Base-by-base conservation (phyloP, 257 asterid species). In the Vinca minor region DNA sequence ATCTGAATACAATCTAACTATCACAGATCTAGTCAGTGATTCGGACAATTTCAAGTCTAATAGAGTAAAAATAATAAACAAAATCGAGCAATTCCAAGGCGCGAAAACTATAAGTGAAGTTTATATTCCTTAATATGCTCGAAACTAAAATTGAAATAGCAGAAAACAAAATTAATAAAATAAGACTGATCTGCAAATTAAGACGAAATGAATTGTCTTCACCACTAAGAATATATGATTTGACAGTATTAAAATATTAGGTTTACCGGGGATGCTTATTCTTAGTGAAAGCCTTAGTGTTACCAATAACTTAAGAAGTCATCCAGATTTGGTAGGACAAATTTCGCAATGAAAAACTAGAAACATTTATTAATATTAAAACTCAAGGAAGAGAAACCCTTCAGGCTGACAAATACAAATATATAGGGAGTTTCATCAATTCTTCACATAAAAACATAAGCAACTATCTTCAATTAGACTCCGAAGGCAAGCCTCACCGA, bases 201-300 rank as follows among this genome's bases (percentile, higher is more conserved):
- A 18, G 14, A 48, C 6, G 26, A 72, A 65, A 55, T 38, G 26
- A 34, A 31, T 56, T 56, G 0, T 56, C 0, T 56, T n/a, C n/a
- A n/a, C n/a, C n/a, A 14, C 62, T 56, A 56, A 17, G 20, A 41
- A 13, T 56, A 18, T n/a, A 56, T 32, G 39, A 56, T 31, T 14
- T 18, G 4, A 56, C 12, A 56, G 25, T 31, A 17, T 56, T 38
- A 38, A 11, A 12, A n/a, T n/a, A 58, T 17, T 64, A 56, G 57
- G 59, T 46, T n/a, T 80, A 92, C 98, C 95, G 98, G 89, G 14
- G 89, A 96, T 67, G 91, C 71, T 77, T 92, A 68, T 87, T 92
- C 98, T 88, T 92, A 49, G 87, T 82, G 91, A 92, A 96, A 73
- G 98, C 98, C 75, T 82, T 89, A 67, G 96, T 93, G 45, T n/a